A percentile compares a stretch with the other conserved stretches of the same genome.
Conservation (phyloP, 2,329 filamentous ascomycete genomes). For the Colletotrichum sp. region DNA sequence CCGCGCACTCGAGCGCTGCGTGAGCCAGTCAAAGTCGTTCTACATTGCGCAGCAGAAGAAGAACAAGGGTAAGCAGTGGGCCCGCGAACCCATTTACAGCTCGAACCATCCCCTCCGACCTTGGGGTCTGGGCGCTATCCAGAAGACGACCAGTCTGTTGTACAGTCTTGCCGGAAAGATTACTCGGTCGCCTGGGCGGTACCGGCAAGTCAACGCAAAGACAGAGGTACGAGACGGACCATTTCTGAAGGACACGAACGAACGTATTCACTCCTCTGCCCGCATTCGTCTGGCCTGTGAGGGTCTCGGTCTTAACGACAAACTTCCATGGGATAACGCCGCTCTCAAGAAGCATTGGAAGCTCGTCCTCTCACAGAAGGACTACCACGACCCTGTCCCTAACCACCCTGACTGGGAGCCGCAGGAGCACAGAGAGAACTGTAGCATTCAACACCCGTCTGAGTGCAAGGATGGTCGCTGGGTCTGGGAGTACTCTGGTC, state of each 20-base stretch:
- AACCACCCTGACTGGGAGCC: constrained; percentile 37
- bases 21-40: constrained; percentile 27
- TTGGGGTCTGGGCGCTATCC: constrained; percentile 53
- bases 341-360: constrained; percentile 50
- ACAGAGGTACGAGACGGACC: constrained; percentile 37
- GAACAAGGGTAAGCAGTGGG: constrained; percentile 39
- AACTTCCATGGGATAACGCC: constrained; percentile 49
- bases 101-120: constrained; percentile 52
- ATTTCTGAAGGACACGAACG: constrained; percentile 58
- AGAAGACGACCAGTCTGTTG: constrained; percentile 40
- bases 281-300: constrained; percentile 56
- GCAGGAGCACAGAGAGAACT: constrained; percentile 24
- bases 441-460: constrained; percentile 17
- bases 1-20: constrained; percentile 44
- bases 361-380: constrained; percentile 37
- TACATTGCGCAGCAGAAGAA: constrained; percentile 31
- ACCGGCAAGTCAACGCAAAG: constrained; percentile 48
- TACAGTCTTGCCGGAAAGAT: constrained; percentile 51
- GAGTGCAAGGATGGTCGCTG: constrained; percentile 43
- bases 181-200: constrained; percentile 52
- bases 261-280: constrained; percentile 60
- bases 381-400: constrained; percentile 39
- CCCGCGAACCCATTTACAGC: constrained; percentile 51
- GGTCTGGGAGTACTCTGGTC: constrained; percentile 60
- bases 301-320: constrained; percentile 56